These are phyloP conservation scores for Gamsiella multidivaricata DNA, from an alignment of 192 early-diverging fungal genomes.

Conservation along the genomic window DNA sequence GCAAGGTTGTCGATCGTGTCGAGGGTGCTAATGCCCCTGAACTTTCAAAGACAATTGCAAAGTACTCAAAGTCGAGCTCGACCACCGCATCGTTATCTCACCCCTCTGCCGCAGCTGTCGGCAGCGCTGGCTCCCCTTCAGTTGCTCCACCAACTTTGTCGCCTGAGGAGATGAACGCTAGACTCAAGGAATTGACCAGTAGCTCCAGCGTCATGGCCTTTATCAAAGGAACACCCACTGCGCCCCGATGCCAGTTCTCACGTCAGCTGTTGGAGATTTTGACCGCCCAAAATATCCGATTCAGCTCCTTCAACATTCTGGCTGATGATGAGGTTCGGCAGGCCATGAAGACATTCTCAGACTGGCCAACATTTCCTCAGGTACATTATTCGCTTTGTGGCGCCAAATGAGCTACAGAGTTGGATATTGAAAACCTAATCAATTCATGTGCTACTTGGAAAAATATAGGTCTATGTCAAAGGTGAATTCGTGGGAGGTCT, in stretches of 20 bases:
- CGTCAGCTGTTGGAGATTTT: slow-evolving; percentile 84
- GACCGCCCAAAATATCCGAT: slow-evolving; percentile 78
- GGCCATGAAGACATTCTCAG: slow-evolving; percentile 81
- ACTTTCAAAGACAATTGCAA: slow-evolving; percentile 76
- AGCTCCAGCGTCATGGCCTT: slow-evolving; percentile 90
- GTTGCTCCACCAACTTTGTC: slow-evolving; percentile 43
- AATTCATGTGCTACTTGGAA: background rate
- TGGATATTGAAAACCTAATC: background rate
- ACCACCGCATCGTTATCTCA: slow-evolving; percentile 6
- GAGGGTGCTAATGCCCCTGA: slow-evolving; percentile 90
- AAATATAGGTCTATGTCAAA: slow-evolving; percentile 85
- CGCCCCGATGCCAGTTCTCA: slow-evolving; percentile 95
- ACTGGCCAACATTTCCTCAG: slow-evolving; percentile 98
- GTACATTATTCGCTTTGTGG: slow-evolving; percentile 73
- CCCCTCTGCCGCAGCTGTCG: slow-evolving; percentile 32
- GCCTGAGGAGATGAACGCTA: slow-evolving; percentile 69
- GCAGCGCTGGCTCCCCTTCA: slow-evolving; percentile 45
- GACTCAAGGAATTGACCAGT: slow-evolving; percentile 75
- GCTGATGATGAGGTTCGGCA: slow-evolving; percentile 92
- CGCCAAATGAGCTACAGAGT: slow-evolving; percentile 61
- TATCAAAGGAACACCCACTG: slow-evolving; percentile 76
- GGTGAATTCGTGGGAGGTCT: slow-evolving; percentile 96
- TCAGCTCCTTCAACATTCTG: slow-evolving; percentile 91
- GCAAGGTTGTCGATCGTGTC: slow-evolving; percentile 77
- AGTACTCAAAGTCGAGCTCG: slow-evolving; percentile 58